phyloP scores from a whole-genome alignment of 2,329 filamentous ascomycete genomes.

The Cercospora sp. region DNA sequence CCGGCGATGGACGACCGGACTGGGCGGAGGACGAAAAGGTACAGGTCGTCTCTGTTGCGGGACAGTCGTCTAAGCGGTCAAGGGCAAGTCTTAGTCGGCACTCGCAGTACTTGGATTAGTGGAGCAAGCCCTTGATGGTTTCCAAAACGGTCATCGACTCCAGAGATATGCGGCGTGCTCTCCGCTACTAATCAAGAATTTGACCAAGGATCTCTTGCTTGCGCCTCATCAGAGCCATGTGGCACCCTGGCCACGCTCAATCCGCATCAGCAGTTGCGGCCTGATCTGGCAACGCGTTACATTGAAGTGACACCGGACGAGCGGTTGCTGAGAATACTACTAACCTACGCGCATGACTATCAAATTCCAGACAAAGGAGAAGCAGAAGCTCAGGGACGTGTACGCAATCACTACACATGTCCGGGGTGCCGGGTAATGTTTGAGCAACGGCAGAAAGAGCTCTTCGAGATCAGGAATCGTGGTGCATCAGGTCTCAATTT shows the following conservation, averaged over 20 bases:
- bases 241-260: neutral
- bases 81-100: slow-evolving; percentile 2
- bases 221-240: neutral
- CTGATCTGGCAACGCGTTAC: neutral
- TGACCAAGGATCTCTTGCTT: too few relatives aligned
- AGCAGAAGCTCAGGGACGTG: neutral
- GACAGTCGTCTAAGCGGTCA: slow-evolving; percentile 3
- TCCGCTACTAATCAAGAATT: neutral
- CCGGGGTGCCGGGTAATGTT: neutral
- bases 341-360: too few relatives aligned
- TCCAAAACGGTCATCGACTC: neutral
- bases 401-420: neutral
- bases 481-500: neutral
- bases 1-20: slow-evolving; percentile 13
- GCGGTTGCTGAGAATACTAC: neutral
- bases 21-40: slow-evolving; percentile 26
- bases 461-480: neutral
- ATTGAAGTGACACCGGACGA: neutral
- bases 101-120: neutral
- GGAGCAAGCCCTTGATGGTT: neutral
- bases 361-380: too few relatives aligned
- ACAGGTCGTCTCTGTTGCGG: neutral
- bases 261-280: neutral
- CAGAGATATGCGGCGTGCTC: neutral
- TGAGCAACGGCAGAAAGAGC: neutral